Base-by-base conservation (phyloP, 768 basidiomycete genomes). In the Suillus subaureus region DNA sequence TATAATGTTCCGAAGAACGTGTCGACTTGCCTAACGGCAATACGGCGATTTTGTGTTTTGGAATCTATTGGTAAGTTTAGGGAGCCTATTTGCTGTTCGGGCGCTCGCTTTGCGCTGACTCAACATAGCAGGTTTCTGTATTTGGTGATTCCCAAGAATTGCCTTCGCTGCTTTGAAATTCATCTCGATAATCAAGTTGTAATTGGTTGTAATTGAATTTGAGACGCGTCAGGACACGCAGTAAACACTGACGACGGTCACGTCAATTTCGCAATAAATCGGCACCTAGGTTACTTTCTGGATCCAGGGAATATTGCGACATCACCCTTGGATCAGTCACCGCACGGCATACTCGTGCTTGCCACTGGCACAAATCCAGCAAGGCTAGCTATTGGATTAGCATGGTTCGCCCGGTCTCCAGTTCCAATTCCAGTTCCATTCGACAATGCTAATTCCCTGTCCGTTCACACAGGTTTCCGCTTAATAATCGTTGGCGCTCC, bases 331-430 rank as follows among this genome's bases (percentile, higher is more conserved):
- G 62, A 77, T 76, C 77, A 74, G 69, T 78, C 77, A 60, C 74
- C 75, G 76, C 75, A 74, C 77, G 75, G 75, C 68, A 69, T 72
- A 70, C 62, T 72, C 74, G 69, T 78, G 75, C 70, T 68, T 66
- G 64, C 73, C 76, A 76, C 75, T 66, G 64, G 72, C 76, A 76
- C 77, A 73, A 73, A 39, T 75, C 68, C 69, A 63, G 58, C 68
- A 57, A 35, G 42, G 66, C 69, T 71, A 37, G 75, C 74, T 31
- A 28, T 60, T 60, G 18, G 23, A 60, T 40, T 42, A 42, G 58
- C 40, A 60, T 60, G 40, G 33, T 60, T 40, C 57, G 39, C 6
- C 18, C 26, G 37, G 26, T 43, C 9, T 42, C 40, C 40, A 43
- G 40, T 60, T 21, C 4, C 18, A 42, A 12, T 60, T 28, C 15